Percentiles rank a stretch among this genome's conserved stretches.
Evolutionary conservation across 2,329 filamentous ascomycete species (phyloP).

Genomic region (Emergomyces pasteurianus): DNA sequence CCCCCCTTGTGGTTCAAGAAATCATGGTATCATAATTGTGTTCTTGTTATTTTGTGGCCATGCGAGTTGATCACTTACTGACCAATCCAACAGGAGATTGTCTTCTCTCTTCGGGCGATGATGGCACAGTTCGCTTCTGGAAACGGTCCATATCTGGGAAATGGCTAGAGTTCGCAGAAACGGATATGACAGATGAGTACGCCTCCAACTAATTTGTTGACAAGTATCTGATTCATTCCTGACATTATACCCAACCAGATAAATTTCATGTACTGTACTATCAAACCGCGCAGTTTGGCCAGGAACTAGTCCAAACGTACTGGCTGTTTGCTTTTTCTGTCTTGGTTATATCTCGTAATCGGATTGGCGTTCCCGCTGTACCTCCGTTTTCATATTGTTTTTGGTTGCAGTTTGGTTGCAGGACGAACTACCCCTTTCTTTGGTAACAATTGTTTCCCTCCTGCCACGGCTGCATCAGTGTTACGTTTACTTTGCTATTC

Average conservation of each 20-base stretch:
- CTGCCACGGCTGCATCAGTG: background rate
- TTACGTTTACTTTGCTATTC: background rate
- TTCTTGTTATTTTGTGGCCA: background rate
- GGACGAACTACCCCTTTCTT: background rate
- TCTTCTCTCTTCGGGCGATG: constrained; percentile 32
- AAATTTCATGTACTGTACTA: background rate
- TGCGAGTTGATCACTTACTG: background rate
- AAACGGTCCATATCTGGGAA: constrained; percentile 32
- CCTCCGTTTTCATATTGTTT: background rate
- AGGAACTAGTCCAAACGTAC: background rate
- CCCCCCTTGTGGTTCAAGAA: background rate
- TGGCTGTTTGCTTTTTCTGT: background rate
- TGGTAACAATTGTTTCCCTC: background rate
- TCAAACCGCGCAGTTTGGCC: background rate
- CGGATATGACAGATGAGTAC: constrained; percentile 26
- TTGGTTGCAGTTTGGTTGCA: no score
- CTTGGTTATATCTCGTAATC: background rate
- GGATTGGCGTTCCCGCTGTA: background rate
- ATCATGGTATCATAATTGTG: background rate
- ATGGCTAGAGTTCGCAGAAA: constrained; percentile 35
- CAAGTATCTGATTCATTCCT: background rate
- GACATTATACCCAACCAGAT: background rate
- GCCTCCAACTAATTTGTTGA: background rate
- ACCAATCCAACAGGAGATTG: constrained; percentile 25
- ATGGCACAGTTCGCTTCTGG: constrained; percentile 33